Base-by-base conservation (phyloP, 2,329 filamentous ascomycete genomes). In the Hypoxylon rubiginosum region DNA sequence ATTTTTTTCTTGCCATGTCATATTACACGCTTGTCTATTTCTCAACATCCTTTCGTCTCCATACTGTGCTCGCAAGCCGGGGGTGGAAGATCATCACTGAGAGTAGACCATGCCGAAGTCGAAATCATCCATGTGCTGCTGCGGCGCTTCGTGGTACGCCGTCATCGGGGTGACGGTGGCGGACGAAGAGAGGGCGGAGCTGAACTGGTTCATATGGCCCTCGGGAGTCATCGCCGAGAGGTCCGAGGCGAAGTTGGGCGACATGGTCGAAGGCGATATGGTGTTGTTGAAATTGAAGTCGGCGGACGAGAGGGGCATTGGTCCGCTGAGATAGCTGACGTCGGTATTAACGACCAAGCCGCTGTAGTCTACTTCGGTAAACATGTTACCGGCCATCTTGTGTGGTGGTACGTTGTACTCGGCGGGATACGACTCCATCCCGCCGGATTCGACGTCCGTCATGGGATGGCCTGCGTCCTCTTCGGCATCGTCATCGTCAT, bases 401-500 rank as follows among this genome's bases (percentile, higher is more conserved):
- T 65, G 66, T 15, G 64, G 21, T 26, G 66, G 21, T 50, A 70
- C 62, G 49, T 43, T 70, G 62, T 72, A 69, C 30, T 65, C 65
- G 15, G 61, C 41, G 5, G 70, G 15, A 49, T 70, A 70, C 58
- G 70, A 70, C 26, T 77, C 71, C 24, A 71, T 61, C 4, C 71
- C 71, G 3, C 78, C 71, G 3, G 63, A 19, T 15, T 70, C 77
- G 19, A 67, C 51, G 41, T 70, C 68, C 8, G 71, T 71, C 8
- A 73, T 71, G 0, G 75, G 72, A 3, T 77, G 75, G 5, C 78
- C 77, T 13, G 81, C 72, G 7, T 77, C 79, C 15, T 79, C 78
- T n/a, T 82, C 79, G 21, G 79, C 80, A 41, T 79, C 78, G 1
- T 82, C 81, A 19, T 78, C 75, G 13, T 74, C 72, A 19, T 77